Percentiles rank a stretch among this genome's conserved stretches.
phyloP scores from a whole-genome alignment of 225 moss, liverwort and hornwort species.

The Pleurozium schreberi region DNA sequence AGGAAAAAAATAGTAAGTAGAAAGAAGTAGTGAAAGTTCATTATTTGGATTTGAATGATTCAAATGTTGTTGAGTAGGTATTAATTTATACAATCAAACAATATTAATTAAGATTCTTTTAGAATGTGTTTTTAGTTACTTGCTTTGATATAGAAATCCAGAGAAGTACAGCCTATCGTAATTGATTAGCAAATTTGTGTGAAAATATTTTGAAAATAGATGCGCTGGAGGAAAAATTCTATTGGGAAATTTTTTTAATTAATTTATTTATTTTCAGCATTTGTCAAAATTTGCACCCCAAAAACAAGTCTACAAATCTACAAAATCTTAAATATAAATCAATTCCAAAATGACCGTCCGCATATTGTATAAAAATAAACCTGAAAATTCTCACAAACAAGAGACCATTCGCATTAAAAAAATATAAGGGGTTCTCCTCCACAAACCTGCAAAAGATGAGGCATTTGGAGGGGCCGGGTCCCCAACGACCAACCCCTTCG shows the following conservation, averaged over 20 bases:
- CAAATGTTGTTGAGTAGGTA: background rate
- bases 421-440: background rate
- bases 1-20: too few species aligned
- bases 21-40: too few species aligned
- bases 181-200: background rate
- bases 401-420: background rate
- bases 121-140: background rate
- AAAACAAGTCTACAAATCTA: background rate
- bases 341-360: background rate
- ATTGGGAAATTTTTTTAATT: too few species aligned
- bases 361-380: background rate
- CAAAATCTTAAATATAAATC: background rate
- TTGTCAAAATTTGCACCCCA: background rate
- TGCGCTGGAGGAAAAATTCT: rapidly evolving
- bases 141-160: background rate
- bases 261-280: background rate
- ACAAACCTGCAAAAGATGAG: background rate
- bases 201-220: background rate
- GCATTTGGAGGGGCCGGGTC: background rate
- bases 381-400: background rate
- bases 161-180: rapidly evolving
- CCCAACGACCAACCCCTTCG: rapidly evolving
- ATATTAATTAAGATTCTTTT: too few species aligned
- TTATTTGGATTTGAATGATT: background rate
- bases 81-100: background rate